Conservation (phyloP, 1,284 basidiomycete species). For the Microbotryum intermedium region DNA sequence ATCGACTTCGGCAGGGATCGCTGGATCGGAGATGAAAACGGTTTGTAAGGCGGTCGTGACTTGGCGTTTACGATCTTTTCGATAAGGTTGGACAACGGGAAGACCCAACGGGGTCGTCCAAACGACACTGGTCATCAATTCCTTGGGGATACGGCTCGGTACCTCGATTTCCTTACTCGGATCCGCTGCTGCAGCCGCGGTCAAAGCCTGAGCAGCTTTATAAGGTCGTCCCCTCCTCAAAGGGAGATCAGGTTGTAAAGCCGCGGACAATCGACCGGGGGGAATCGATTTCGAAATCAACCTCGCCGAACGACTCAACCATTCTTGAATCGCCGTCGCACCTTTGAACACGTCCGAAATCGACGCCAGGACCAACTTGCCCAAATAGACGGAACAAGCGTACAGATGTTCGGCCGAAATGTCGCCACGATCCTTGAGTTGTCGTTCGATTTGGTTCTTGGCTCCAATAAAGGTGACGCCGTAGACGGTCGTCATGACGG, state of each 20-base stretch:
- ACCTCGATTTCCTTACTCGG: slow-evolving; percentile 5
- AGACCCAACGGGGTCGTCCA: slow-evolving; percentile 94
- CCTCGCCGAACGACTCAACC: slow-evolving; percentile 74
- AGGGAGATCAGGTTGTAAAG: slow-evolving; percentile 22
- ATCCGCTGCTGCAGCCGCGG: neutral
- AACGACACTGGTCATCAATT: slow-evolving; percentile 91
- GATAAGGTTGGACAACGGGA: slow-evolving; percentile 94
- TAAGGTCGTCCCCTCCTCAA: slow-evolving; percentile 4
- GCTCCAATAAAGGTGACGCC: slow-evolving; percentile 95
- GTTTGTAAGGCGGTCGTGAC: slow-evolving; percentile 78
- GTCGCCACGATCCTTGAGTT: slow-evolving; percentile 69
- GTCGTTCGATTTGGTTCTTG: slow-evolving; percentile 86
- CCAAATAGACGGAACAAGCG: slow-evolving; percentile 66
- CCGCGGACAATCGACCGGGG: slow-evolving; percentile 55
- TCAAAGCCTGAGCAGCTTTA: slow-evolving; percentile 20
- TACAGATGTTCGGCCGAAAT: slow-evolving; percentile 66
- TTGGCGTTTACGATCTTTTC: slow-evolving; percentile 69
- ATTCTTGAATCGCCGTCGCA: slow-evolving; percentile 83
- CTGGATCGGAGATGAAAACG: slow-evolving; percentile 88
- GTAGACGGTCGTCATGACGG: slow-evolving; percentile 99
- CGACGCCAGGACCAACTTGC: slow-evolving; percentile 47
- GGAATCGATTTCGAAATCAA: slow-evolving; percentile 85
- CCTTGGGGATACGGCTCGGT: slow-evolving; percentile 52
- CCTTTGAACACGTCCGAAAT: slow-evolving; percentile 91
- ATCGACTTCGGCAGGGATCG: slow-evolving; percentile 69